These are phyloP conservation scores for Ceriops tagal DNA, from an alignment of 345 rosid species.

Conservation along the genomic window DNA sequence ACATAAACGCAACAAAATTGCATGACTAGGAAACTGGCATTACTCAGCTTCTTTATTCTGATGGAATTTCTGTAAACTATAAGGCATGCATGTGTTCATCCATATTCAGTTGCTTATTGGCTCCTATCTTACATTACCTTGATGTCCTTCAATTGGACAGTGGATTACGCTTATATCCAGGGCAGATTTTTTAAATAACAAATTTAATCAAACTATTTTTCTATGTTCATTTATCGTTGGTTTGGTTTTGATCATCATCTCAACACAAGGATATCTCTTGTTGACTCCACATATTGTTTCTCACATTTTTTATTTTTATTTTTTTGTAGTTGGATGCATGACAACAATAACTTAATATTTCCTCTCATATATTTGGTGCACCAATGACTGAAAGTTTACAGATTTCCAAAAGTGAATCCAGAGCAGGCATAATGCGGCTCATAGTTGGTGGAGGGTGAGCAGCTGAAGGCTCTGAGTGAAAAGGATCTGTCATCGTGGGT, in stretches of 20 bases:
- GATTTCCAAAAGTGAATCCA: conserved; percentile 76
- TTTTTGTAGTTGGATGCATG: not conserved
- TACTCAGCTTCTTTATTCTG: conserved; percentile 75
- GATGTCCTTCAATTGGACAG: not conserved
- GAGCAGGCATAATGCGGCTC: conserved; percentile 94
- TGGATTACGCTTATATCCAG: not conserved
- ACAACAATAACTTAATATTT: not conserved
- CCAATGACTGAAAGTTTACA: conserved; percentile 16
- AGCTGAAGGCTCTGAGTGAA: conserved; percentile 66
- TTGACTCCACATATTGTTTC: no score
- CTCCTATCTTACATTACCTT: no score
- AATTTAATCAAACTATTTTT: no score
- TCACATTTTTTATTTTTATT: no score
- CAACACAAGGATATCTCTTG: no score
- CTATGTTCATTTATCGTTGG: no score
- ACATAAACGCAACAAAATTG: conserved; percentile 41
- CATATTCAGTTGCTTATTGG: conserved; percentile 2
- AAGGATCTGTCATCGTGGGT: conserved; percentile 94
- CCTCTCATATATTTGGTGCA: not conserved
- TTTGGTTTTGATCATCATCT: no score
- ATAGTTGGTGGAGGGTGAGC: conserved; percentile 98
- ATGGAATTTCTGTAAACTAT: conserved; percentile 84
- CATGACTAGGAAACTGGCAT: conserved; percentile 88
- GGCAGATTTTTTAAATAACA: no score
- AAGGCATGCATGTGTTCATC: conserved; percentile 44